Evolutionary conservation across 2,329 filamentous ascomycete genomes (phyloP).

Genomic region (Colletotrichum sp.): DNA sequence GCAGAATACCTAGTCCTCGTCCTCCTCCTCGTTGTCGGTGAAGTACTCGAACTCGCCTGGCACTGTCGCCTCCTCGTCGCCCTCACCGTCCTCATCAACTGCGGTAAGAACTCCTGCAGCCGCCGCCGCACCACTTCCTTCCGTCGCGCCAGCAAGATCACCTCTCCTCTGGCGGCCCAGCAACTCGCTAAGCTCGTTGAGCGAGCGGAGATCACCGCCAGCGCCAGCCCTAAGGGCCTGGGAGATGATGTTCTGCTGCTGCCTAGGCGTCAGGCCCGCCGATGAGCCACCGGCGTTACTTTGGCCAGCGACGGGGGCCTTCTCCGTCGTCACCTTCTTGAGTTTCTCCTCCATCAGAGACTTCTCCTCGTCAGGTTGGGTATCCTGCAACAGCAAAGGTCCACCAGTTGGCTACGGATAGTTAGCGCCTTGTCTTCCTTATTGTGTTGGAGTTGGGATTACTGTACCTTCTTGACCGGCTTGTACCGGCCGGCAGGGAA

Average conservation of each 20-base stretch:
- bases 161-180: conserved; percentile 31
- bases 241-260: conserved; percentile 32
- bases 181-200: conserved; percentile 49
- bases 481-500: conserved; percentile 91
- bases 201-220: conserved; percentile 34
- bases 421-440: conserved; percentile 47
- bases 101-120: conserved; percentile 84
- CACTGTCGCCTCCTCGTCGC: conserved; percentile 71
- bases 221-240: conserved; percentile 26
- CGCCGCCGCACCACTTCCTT: conserved; percentile 70
- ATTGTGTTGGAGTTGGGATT: neutral
- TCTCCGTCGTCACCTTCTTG: conserved; percentile 75
- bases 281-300: conserved; percentile 34
- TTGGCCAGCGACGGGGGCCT: conserved; percentile 60
- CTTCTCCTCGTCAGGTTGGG: conserved; percentile 78
- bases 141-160: conserved; percentile 33
- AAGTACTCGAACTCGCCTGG: conserved; percentile 82
- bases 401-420: conserved; percentile 81
- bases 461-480: conserved; percentile 82
- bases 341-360: conserved; percentile 88
- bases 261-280: conserved; percentile 30
- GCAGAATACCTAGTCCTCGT: conserved; percentile 28
- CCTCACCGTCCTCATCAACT: conserved; percentile 83
- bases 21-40: conserved; percentile 65
- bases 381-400: conserved; percentile 89